Base-by-base conservation (phyloP, 2,329 filamentous ascomycete species). In the Cadophora luteo-olivacea region DNA sequence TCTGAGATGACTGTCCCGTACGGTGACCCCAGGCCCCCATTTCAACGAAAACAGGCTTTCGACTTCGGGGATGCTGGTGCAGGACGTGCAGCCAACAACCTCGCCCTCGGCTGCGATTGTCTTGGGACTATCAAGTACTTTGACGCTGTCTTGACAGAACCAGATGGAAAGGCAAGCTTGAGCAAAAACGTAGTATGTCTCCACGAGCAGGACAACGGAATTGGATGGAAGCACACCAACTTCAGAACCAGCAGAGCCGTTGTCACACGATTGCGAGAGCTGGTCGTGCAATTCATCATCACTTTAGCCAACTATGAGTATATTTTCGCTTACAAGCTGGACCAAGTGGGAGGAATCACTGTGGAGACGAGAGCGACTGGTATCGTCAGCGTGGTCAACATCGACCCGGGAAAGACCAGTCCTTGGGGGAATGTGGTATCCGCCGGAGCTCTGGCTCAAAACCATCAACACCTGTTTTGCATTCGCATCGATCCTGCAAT, bases 271-370 rank as follows among this genome's bases (percentile, higher is more conserved):
- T 82, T 84, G 66, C 84, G 89, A 1, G 86, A 90, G 73, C 82
- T 92, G 3, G 87, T 91, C 0, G 78, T 91, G 1, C 89, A 91
- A 71, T 89, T 86, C 74, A 89, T 91, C 77, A 86, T 89, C 69
- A 92, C 89, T 0, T 83, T 91, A 1, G 86, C 87, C 24, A 91
- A 91, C 79, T 92, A 92, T 80, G 89, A 91, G 74, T 92, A 91
- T 75, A 84, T 91, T 52, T 86, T 91, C 69, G 84, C 85, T 2
- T 91, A 84, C 78, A 85, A 87, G 70, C 86, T 92, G 68, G 86
- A 90, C 75, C 88, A 88, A 64, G 84, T 86, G 0, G 89, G 86
- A 19, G 87, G 85, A 16, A 83, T 91, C 72, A 83, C 83, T 0
- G 80, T 89, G 66, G 89, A 91, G 76, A 85, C 84, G 0, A 83